Evolutionary conservation across 495 filamentous ascomycete species (phyloP), one percentile per base, ranked within the genome.

Genomic region (Penicillium desertorum): DNA sequence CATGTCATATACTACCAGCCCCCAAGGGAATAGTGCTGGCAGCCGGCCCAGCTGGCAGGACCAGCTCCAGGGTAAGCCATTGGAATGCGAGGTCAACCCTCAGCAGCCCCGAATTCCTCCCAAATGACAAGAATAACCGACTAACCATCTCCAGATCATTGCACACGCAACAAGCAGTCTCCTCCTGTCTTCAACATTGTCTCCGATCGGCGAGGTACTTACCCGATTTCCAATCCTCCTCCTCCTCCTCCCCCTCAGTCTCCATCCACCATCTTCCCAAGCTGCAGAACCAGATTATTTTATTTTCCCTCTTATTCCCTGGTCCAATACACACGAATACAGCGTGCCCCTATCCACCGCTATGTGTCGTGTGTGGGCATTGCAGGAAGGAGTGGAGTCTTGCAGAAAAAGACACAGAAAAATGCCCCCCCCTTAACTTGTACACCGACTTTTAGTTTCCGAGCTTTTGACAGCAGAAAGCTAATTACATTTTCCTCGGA

Each of bases 151-250:
- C 29, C 66, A 91, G 88, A 83, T 12, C 76, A 84, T 60, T 92
- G 88, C 72, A 73, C 71, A 47, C 73, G 75, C 47, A 73, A 65
- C 39, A 81, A 84, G 59, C 64, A 85, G 19, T 69, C 74, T 30
- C 64, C 74, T 45, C 89, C 89, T 25, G 70, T 81, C 45, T 92
- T 83, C 66, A 84, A 86, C 61, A 85, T 90, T 58, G 80, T 89
- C 48, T 91, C 89, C 56, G 88, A 92, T 70, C 81, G 87, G 73
- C 86, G 89, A 83, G 89, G 88, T 89, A 81, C 71, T 60, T 79
- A 52, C 46, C 52, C 55, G 44, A 51, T 51, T 45, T 54, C 39
- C 52, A 22, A 30, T 45, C 27, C 47, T 42, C 42, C 30, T 45
- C 27, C 47, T 42, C 42, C 30, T 4, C 10, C 51, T 36, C 50